Evolutionary conservation across 2,329 filamentous ascomycete species (phyloP), one percentile per base, ranked within the genome.

Genomic region (Alternaria ventricosa): DNA sequence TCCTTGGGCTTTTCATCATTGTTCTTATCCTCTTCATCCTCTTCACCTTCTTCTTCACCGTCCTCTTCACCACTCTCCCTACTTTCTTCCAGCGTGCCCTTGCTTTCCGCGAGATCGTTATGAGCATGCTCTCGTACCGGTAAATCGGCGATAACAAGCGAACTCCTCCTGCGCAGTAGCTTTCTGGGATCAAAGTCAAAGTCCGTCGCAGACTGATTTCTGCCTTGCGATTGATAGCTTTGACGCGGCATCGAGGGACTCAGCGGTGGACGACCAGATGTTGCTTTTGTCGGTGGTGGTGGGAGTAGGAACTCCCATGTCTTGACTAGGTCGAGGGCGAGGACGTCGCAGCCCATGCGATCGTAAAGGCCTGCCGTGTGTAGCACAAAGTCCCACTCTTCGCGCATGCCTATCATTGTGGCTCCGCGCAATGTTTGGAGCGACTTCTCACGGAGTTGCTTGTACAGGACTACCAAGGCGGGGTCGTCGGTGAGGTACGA

Each of bases 401-500:
- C 89, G 65, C 87, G 87, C 0, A 92, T 90, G 3, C 89, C 90
- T 18, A 97, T 86, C 79, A 93, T 93, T 0, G 91, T 90, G 7
- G 93, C 93, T n/a, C 94, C 94, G 30, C 90, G 89, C 8, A 97
- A 86, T 0, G 93, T 96, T 77, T 96, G 93, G 1, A 94, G 81
- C 0, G 91, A 93, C 80, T 90, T 91, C 66, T 91, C 91, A 51
- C 94, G 89, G 9, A 99, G 86, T 71, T 97, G 91, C 25, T 90
- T 88, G 79, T 99, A 99, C 3, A 99, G 82, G 1, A 97, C 88
- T 1, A 97, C 89, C 3, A 97, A 86, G 0, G 93, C 92, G 0
- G 96, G 95, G 76, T 99, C 96, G 71, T 98, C 95, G 0, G 93
- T 92, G 2, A 97, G 84, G 80, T 95, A 97, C 3, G 91, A 87